Evolutionary conservation across 768 basidiomycete species (phyloP), one percentile per base, ranked within the genome.

Genomic region (Boletus vinaceobasis): DNA sequence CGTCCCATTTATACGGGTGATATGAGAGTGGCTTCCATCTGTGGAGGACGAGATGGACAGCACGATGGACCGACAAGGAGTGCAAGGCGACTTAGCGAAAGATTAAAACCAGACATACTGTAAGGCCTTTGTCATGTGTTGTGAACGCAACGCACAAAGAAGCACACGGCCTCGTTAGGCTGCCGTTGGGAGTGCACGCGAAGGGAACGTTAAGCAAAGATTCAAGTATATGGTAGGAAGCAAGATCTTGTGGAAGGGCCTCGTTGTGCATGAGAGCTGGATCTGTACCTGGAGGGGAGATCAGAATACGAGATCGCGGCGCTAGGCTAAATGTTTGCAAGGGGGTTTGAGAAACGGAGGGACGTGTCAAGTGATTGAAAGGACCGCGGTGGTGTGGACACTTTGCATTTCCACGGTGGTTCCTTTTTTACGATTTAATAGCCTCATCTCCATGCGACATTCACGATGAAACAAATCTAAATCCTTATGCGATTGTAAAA

Each of bases 261-360:
- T 52, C 57, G 54, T 57, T 57, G 60, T 32, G 38, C 42, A 56
- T 43, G 51, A 48, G 53, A 40, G 48, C 39, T 51, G 48, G 58
- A 61, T 48, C 51, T 64, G 55, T 44, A 27, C 52, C 53, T 55
- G 33, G 53, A 56, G 49, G 36, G 43, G 59, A 63, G 67, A 71
- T 69, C 64, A 53, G 9, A n/a, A n/a, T 47, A 29, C 40, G 60
- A 70, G 70, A 70, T 70, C 68, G 58, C 71, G 60, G 64, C 43
- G 33, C 58, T 60, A 59, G 56, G 60, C 48, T 55, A 59, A 52
- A 56, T 56, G 55, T 57, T 67, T 60, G 23, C 23, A 23, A 23
- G 57, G 55, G 59, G 53, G 63, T 56, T 56, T 40, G 59, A 49
- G 56, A 40, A 53, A 39, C 21, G 40, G 27, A 19, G 29, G 38